Base-by-base conservation (phyloP, 257 asterid species). In the Mentha longifolia region DNA sequence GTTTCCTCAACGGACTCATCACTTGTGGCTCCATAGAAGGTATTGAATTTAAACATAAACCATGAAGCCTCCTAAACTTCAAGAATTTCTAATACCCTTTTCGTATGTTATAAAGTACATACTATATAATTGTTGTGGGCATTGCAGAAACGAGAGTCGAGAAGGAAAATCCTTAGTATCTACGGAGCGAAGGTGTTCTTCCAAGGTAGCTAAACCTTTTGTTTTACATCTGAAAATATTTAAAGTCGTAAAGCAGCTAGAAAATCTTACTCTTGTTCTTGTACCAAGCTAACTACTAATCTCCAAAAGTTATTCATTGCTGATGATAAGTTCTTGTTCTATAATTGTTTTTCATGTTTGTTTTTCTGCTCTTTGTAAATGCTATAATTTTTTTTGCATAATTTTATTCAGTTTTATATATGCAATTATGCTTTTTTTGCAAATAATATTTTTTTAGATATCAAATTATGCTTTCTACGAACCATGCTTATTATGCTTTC, bases 1-100 rank as follows among this genome's bases (percentile, higher is more conserved):
- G 66, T 77, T 83, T 83, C 68, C 91, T 90, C 68, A 80, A 73
- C 76, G 62, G 77, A 58, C 83, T 87, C 28, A 78, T 87, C 76
- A 73, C 83, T 25, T 78, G 83, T 47, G 84, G 76, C 76, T 55
- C 77, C 69, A 78, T 79, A 65, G 80, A 82, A 87, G 90, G 91
- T 82, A 68, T 74, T 15, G 9, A 16, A 7, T n/a, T 9, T 4
- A 16, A 72, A 49, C 20, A 30, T 7, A 35, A 3, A 15, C 16
- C 35, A 39, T 12, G 52, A 10, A 39, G 37, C 72, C 55, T 68
- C 41, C 13, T 35, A 50, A 25, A 8, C 30, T 28, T 22, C 39
- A 5, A 61, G 9, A 25, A 17, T 16, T 16, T 51, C 12, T 8
- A 20, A 4, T 51, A 19, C 31, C 31, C 13, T 42, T 42, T 42